Conservation (phyloP, 129 eudicot species). For the Heracleum sosnowskyi region DNA sequence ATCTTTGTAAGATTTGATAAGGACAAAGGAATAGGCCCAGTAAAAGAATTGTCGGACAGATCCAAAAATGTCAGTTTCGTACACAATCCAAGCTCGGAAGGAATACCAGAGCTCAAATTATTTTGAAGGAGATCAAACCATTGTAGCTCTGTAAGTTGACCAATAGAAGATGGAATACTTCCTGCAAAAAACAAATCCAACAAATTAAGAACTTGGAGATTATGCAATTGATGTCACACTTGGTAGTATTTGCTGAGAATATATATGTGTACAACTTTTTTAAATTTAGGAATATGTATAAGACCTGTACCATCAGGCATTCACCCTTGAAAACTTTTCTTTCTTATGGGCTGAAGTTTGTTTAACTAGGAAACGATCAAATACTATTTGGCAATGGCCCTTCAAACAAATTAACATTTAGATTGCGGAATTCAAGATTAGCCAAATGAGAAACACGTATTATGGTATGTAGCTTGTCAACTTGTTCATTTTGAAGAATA, state of each 20-base stretch:
- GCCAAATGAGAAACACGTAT: too few species aligned
- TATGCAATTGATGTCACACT: constrained; percentile 9
- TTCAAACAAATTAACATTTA: too few species aligned
- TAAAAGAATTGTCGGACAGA: constrained; percentile 41
- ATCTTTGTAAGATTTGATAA: constrained; percentile 45
- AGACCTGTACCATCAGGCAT: too few species aligned
- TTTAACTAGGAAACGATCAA: too few species aligned
- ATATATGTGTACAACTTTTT: not conserved
- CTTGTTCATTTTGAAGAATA: too few species aligned
- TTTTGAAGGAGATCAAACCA: constrained; percentile 41
- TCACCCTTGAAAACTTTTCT: too few species aligned
- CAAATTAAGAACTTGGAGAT: not conserved
- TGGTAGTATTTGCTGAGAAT: not conserved
- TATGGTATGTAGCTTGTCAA: too few species aligned
- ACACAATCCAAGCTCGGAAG: constrained; percentile 59
- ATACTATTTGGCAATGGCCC: too few species aligned
- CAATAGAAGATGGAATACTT: constrained; percentile 32
- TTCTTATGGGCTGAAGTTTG: too few species aligned
- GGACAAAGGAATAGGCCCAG: constrained; percentile 49
- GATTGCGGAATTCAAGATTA: too few species aligned
- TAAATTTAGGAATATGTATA: too few species aligned
- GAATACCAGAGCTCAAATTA: constrained; percentile 46
- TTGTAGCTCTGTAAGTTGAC: constrained; percentile 34
- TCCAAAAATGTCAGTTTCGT: constrained; percentile 44
- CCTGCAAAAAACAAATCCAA: constrained; percentile 33